These are phyloP conservation scores for Globisporangium carolinianum DNA, from an alignment of 352 stramenopile genomes.

Conservation along the genomic window DNA sequence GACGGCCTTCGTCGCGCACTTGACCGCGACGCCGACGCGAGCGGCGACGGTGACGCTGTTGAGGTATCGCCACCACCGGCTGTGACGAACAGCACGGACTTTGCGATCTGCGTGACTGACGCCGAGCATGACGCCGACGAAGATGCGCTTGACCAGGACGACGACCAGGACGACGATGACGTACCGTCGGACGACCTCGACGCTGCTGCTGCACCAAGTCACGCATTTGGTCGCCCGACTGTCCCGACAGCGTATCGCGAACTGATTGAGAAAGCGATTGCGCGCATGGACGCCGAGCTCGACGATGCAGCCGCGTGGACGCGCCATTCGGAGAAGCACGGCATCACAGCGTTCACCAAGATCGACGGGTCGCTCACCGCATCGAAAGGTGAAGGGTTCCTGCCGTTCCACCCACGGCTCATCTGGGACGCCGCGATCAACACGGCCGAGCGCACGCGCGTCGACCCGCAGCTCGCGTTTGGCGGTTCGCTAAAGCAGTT, in stretches of 20 bases:
- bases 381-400: slow-evolving; percentile 40
- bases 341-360: slow-evolving; percentile 60
- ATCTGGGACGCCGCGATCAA: slow-evolving; percentile 50
- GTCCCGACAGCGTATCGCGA: slow-evolving; percentile 50
- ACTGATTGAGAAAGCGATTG: slow-evolving; percentile 48
- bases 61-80: slow-evolving; percentile 1
- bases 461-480: slow-evolving; percentile 49
- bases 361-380: slow-evolving; percentile 59
- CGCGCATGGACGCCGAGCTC: slow-evolving; percentile 49
- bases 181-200: not conserved
- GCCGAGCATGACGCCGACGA: slow-evolving; percentile 33
- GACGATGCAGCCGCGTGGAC: slow-evolving; percentile 51
- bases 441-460: slow-evolving; percentile 35
- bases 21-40: slow-evolving; percentile 49
- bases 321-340: slow-evolving; percentile 64
- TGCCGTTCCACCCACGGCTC: slow-evolving; percentile 45
- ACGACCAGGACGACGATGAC: slow-evolving; percentile 30
- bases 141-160: slow-evolving; percentile 7
- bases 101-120: slow-evolving; percentile 38
- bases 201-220: not conserved
- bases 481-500: slow-evolving; percentile 32
- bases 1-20: slow-evolving; percentile 47
- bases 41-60: slow-evolving; percentile 3
- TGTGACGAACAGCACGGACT: slow-evolving; percentile 45
- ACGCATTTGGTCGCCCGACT: slow-evolving; percentile 30